A percentile compares a stretch with the other conserved stretches of the same genome.
Conservation (phyloP, 2,329 filamentous ascomycete species). For the Exophiala dermatitidis region DNA sequence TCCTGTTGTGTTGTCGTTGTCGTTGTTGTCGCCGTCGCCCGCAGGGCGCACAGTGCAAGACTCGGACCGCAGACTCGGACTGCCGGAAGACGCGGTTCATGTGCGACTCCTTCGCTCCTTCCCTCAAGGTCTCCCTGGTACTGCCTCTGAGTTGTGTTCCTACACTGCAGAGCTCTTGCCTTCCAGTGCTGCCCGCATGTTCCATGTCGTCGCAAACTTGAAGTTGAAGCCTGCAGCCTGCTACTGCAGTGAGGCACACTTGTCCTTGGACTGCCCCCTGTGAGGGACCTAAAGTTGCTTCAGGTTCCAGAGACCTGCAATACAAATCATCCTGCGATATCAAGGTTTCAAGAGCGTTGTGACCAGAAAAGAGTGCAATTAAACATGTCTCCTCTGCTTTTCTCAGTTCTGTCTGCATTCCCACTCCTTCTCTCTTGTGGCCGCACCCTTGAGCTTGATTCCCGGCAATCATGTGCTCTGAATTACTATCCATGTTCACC, state of each 20-base stretch:
- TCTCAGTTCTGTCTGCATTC: neutral
- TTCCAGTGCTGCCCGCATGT: neutral
- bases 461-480: conserved; percentile 24
- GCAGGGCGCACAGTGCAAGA: no score
- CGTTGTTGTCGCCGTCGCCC: no score
- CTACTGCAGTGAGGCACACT: no score
- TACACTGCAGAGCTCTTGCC: neutral
- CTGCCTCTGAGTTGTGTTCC: neutral
- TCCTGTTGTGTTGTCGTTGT: no score
- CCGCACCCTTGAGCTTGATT: conserved; percentile 4
- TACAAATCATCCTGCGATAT: neutral
- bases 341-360: neutral
- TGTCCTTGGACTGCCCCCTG: no score
- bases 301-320: neutral
- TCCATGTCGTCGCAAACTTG: neutral
- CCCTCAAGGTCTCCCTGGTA: neutral
- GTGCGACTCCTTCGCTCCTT: neutral
- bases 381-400: neutral
- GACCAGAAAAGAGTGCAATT: neutral
- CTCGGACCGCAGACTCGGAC: neutral
- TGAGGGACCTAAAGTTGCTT: neutral
- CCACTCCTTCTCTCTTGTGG: neutral
- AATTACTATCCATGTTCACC: conserved; percentile 32
- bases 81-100: neutral
- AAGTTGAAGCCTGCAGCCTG: no score